Conservation (phyloP, 148 eudicot genomes). For the Chenopodium quinoa region DNA sequence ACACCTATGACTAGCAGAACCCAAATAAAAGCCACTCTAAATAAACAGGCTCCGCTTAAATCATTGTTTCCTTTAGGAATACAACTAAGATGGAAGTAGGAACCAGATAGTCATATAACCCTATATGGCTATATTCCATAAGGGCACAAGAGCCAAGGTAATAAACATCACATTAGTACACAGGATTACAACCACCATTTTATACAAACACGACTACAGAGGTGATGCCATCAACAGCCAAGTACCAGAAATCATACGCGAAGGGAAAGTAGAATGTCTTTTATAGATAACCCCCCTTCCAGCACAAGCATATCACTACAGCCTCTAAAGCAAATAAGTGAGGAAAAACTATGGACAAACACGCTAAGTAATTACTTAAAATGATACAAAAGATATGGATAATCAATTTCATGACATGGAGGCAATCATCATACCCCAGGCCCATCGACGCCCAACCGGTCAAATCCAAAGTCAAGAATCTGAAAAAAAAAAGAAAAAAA, state of each 20-base stretch:
- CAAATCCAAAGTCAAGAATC: slow-evolving; percentile 98
- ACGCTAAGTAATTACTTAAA: not conserved
- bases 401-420: not conserved
- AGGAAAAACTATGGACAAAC: not conserved
- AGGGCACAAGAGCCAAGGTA: not conserved
- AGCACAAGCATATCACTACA: not conserved
- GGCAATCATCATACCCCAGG: slow-evolving; percentile 53
- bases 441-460: slow-evolving; percentile 84
- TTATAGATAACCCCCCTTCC: not conserved
- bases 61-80: not conserved
- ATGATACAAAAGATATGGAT: not conserved
- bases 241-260: not conserved
- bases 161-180: not conserved
- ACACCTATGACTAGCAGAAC: not conserved
- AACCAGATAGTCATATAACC: not conserved
- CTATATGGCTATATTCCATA: not conserved
- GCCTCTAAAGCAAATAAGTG: not conserved
- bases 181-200: not conserved
- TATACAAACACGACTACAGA: not conserved
- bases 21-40: not conserved
- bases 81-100: not conserved
- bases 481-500: slow-evolving; percentile 24
- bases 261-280: not conserved
- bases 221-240: not conserved
- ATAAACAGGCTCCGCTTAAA: not conserved